Percentiles rank a stretch among this genome's conserved stretches.
Conservation (phyloP, 2,329 filamentous ascomycete species). For the Phoma herbarum region DNA sequence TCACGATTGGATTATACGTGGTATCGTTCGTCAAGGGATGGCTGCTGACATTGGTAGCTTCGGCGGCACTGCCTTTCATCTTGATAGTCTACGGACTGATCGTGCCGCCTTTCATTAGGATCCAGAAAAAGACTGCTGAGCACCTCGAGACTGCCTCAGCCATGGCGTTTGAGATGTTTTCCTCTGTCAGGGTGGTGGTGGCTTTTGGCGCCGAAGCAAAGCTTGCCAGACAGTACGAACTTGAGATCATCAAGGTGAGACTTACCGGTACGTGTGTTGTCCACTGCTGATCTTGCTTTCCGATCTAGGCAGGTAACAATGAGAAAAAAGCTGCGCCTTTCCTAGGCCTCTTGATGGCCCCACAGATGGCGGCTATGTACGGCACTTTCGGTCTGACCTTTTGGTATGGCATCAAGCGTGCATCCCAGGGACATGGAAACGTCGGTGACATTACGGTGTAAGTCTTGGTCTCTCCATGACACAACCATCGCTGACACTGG, state of each 20-base stretch:
- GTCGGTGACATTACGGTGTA: slow-evolving; percentile 49
- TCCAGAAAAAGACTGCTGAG: slow-evolving; percentile 45
- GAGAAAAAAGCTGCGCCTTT: slow-evolving; percentile 43
- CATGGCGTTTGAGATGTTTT: slow-evolving; percentile 51
- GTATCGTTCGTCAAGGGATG: slow-evolving; percentile 63
- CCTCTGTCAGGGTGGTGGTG: slow-evolving; percentile 48
- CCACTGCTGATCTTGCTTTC: background rate
- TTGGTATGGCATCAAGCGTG: slow-evolving; percentile 52
- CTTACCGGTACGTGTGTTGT: background rate
- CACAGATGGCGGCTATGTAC: slow-evolving; percentile 48
- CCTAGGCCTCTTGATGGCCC: slow-evolving; percentile 47
- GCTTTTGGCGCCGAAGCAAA: slow-evolving; percentile 51
- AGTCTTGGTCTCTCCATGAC: background rate
- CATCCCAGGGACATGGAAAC: slow-evolving; percentile 39
- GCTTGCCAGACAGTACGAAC: slow-evolving; percentile 42
- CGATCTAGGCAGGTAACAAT: slow-evolving; percentile 31
- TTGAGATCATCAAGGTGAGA: slow-evolving; percentile 32
- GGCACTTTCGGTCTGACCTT: slow-evolving; percentile 51
- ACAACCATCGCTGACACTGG: background rate
- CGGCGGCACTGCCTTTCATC: slow-evolving; percentile 54
- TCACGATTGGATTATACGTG: slow-evolving; percentile 49
- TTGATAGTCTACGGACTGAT: slow-evolving; percentile 43
- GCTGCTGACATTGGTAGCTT: slow-evolving; percentile 61
- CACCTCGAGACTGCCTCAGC: slow-evolving; percentile 48
- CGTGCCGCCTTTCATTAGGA: slow-evolving; percentile 45